These are phyloP conservation scores for Epichloe elymi DNA, from an alignment of 2,329 filamentous ascomycete species.

Conservation along the genomic window DNA sequence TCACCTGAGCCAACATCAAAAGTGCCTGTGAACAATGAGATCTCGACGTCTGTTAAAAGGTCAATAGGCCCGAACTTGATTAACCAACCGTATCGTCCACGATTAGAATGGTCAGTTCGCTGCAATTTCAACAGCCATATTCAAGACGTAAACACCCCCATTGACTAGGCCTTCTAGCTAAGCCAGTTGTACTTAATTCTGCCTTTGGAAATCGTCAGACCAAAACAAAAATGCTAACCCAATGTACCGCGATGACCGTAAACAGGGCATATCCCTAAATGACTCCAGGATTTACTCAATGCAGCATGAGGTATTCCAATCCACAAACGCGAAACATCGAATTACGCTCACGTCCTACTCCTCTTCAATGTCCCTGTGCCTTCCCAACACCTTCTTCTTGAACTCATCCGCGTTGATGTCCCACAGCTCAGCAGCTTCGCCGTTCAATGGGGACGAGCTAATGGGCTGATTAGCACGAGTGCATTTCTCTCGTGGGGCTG, in stretches of 20 bases:
- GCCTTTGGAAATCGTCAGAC: slow-evolving; percentile 9
- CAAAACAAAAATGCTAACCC: slow-evolving; percentile 17
- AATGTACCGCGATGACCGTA: slow-evolving; percentile 16
- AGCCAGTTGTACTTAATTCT: slow-evolving; percentile 1
- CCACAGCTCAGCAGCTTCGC: slow-evolving; percentile 92
- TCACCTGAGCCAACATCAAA: not conserved
- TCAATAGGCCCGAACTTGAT: not conserved
- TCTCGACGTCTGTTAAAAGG: not conserved
- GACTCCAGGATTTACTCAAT: slow-evolving; percentile 25
- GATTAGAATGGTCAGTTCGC: not conserved
- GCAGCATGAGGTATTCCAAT: slow-evolving; percentile 11
- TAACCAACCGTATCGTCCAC: not conserved
- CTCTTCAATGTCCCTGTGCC: slow-evolving; percentile 52
- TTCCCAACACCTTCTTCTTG: slow-evolving; percentile 57
- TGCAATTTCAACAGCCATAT: not conserved
- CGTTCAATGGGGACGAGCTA: slow-evolving; percentile 87
- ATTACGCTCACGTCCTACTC: slow-evolving; percentile 28
- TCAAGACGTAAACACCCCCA: not conserved
- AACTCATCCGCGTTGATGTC: slow-evolving; percentile 79
- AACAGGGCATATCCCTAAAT: slow-evolving; percentile 17
- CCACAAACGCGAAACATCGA: not conserved
- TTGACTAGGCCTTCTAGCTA: not conserved
- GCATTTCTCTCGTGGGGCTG: not conserved
- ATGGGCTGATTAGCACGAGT: not conserved
- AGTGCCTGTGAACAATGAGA: not conserved